Evolutionary conservation across 2,329 filamentous ascomycete genomes (phyloP).

Genomic region (Sclerotinia subarctica): DNA sequence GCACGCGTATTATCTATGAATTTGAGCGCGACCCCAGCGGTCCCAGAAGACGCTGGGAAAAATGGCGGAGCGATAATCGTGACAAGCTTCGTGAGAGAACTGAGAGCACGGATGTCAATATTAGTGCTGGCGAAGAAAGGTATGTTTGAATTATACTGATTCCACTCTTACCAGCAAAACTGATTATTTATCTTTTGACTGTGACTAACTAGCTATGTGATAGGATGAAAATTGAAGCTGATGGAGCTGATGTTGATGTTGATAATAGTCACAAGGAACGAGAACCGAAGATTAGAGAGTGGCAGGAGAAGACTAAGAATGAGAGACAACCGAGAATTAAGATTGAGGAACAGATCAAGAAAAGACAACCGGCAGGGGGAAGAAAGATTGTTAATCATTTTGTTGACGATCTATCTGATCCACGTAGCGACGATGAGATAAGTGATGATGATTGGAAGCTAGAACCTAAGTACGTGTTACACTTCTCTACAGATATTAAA

Average conservation of each 20-base stretch:
- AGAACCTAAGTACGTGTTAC: neutral
- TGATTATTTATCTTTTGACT: neutral
- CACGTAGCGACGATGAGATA: neutral
- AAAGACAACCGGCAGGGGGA: neutral
- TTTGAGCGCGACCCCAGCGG: slow-evolving; percentile 3
- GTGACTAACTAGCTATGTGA: neutral
- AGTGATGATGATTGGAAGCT: neutral
- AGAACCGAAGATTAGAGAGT: neutral
- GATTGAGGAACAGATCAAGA: neutral
- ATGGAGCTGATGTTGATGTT: neutral
- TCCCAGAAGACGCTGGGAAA: neutral
- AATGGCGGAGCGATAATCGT: neutral
- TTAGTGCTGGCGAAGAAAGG: neutral
- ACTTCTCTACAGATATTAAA: accelerated
- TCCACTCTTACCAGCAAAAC: neutral
- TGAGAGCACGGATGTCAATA: neutral
- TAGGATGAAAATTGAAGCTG: neutral
- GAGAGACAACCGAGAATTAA: neutral
- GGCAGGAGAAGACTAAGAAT: neutral
- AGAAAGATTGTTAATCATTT: neutral
- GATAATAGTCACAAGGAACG: neutral
- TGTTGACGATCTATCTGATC: neutral
- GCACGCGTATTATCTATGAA: neutral
- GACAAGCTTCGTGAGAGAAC: neutral
- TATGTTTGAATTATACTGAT: neutral